phyloP scores from a whole-genome alignment of 1,139 yeast species.

The Sugiyamaella japonica region DNA sequence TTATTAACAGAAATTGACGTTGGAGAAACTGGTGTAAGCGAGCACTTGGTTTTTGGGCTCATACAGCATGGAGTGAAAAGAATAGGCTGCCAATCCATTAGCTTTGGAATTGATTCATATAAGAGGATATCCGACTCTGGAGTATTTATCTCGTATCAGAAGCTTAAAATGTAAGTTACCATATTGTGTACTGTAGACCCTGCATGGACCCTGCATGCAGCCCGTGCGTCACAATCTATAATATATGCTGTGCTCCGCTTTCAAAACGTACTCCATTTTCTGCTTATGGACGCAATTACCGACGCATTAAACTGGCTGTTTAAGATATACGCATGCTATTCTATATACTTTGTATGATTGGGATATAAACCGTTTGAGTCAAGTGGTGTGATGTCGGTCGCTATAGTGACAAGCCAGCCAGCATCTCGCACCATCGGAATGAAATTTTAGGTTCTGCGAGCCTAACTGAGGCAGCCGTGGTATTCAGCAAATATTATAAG shows the following conservation, averaged over 20 bases:
- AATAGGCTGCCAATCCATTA: slow-evolving; percentile 11
- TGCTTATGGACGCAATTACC: too few species aligned
- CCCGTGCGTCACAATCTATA: too few species aligned
- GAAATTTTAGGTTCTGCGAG: background rate
- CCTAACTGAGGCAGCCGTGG: background rate
- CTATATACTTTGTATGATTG: background rate
- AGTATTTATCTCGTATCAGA: background rate
- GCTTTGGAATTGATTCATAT: slow-evolving; percentile 2
- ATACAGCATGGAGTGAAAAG: background rate
- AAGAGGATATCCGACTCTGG: background rate
- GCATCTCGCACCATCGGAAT: background rate
- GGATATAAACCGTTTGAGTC: background rate
- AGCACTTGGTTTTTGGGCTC: slow-evolving; percentile 1
- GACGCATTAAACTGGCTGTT: background rate
- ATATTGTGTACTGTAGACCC: background rate
- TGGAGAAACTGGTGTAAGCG: slow-evolving; percentile 4
- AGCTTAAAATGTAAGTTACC: background rate
- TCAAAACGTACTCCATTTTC: too few species aligned
- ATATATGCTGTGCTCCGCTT: too few species aligned
- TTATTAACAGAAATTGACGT: background rate
- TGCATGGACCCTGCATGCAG: background rate
- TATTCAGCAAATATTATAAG: background rate
- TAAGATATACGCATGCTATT: background rate
- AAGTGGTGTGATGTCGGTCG: background rate
- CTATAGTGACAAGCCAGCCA: background rate